Percentiles rank a stretch among this genome's conserved stretches.
Evolutionary conservation across 202 grass and related monocot species (phyloP).

Genomic region (Bolboschoenoplectus hybrid): DNA sequence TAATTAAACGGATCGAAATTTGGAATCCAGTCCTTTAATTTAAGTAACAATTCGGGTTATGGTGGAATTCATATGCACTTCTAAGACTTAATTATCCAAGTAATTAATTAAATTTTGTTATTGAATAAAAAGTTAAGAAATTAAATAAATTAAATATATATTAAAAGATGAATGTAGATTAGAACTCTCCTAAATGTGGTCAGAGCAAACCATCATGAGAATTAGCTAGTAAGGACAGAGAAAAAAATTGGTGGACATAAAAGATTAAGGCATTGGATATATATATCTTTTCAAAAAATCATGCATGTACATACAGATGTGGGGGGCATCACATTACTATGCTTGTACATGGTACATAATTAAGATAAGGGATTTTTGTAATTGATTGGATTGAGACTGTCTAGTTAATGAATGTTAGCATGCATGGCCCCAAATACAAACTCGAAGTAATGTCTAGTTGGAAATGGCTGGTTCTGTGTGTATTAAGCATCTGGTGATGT

Average conservation of each 20-base stretch:
- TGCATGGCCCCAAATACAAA: conserved; percentile 28
- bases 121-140: no score
- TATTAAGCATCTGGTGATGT: conserved; percentile 37
- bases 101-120: no score
- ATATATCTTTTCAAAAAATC: not conserved
- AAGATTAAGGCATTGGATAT: not conserved
- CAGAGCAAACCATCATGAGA: not conserved
- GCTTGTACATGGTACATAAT: not conserved
- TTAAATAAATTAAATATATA: no score
- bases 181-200: not conserved
- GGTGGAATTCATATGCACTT: no score
- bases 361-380: conserved; percentile 18
- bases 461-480: conserved; percentile 36
- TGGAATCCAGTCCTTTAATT: no score
- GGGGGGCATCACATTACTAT: conserved; percentile 28
- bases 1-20: no score
- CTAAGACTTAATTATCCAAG: no score
- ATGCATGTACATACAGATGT: not conserved
- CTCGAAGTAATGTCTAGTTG: conserved; percentile 34
- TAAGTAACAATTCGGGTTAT: no score
- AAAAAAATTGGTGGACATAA: not conserved
- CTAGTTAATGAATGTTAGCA: not conserved
- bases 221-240: not conserved
- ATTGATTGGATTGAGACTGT: conserved; percentile 22
- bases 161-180: no score